Evolutionary conservation across 495 filamentous ascomycete species (phyloP), one percentile per base, ranked within the genome.

Genomic region (Chlorociboria aeruginascens): DNA sequence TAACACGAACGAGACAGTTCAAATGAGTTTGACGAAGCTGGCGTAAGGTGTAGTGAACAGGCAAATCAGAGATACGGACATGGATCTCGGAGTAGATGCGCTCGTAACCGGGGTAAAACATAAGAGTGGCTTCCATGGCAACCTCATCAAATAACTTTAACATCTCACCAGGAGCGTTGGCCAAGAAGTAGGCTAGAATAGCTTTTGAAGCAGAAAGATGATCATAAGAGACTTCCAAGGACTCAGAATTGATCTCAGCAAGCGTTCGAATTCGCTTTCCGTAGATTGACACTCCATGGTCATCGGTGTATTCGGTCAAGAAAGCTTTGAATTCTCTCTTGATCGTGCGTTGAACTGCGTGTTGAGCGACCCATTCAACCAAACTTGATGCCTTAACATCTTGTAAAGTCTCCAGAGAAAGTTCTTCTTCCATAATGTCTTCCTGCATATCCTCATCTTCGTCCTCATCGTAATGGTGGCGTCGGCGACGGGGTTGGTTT

Each of bases 31-130:
- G 93, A 48, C 93, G 86, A 40, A 99, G 72, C 63, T 97, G 89
- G 40, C 93, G 89, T 48, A 99, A 81, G n/a, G 92, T 97, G 66
- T 95, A 95, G 55, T 86, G 81, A 35, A 94, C 82, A 14, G 93
- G 93, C 3, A 99, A 73, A 60, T 96, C 93, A 14, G 86, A 85
- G 58, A 99, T 95, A 41, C 93, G 86, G 45, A 99, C 89, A 61
- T 99, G 93, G 53, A 99, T 95, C 64, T 99, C 92, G 40, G 87
- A 83, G 64, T 96, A 93, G 52, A 99, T 99, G 41, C 89, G 84
- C 61, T 95, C 86, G 63, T 97, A 99, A 63, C 96, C 87, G 0
- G 89, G 89, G 65, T 99, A 99, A 64, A 96, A 84, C 51, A 96
- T 81, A 10, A 97, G 74, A 0, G 89, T 89, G 29, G 89, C 88